Evolutionary conservation across 345 rosid species (phyloP).

Genomic region (Diplotaxis tenuifolia): DNA sequence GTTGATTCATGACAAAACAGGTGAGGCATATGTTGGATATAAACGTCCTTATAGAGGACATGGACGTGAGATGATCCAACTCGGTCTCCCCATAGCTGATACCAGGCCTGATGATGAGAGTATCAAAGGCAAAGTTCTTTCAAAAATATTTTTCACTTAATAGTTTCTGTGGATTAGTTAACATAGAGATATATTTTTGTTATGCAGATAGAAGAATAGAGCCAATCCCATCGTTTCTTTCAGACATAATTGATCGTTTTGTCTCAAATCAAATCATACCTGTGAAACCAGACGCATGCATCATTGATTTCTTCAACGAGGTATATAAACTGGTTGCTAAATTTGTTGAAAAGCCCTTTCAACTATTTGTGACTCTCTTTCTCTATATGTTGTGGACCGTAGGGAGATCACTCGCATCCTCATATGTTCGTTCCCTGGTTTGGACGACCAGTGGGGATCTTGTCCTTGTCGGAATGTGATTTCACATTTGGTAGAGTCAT

Average conservation of each 20-base stretch:
- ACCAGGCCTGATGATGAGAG: slow-evolving; percentile 68
- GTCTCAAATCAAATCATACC: slow-evolving; percentile 56
- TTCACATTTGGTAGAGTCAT: slow-evolving; percentile 75
- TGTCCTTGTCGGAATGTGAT: slow-evolving; percentile 81
- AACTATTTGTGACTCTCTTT: not conserved
- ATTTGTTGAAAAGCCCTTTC: not conserved
- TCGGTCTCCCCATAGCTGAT: slow-evolving; percentile 81
- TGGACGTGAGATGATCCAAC: slow-evolving; percentile 93
- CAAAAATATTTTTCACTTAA: not conserved
- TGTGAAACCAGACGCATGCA: slow-evolving; percentile 78
- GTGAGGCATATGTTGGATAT: slow-evolving; percentile 62
- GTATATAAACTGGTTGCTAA: slow-evolving; percentile 35
- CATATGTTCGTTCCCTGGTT: slow-evolving; percentile 68
- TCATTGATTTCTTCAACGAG: slow-evolving; percentile 83
- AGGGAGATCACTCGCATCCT: slow-evolving; percentile 97
- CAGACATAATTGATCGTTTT: slow-evolving; percentile 67
- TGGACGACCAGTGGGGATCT: slow-evolving; percentile 67
- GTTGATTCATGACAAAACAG: slow-evolving; percentile 51
- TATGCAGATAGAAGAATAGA: slow-evolving; percentile 63
- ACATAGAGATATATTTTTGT: not conserved
- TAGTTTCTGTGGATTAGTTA: not conserved
- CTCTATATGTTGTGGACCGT: slow-evolving; percentile 2
- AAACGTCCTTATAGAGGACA: slow-evolving; percentile 86
- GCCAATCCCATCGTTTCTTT: slow-evolving; percentile 69
- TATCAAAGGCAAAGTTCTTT: slow-evolving; percentile 55